Percentiles rank a stretch among this genome's conserved stretches.
Evolutionary conservation across 2,329 filamentous ascomycete species (phyloP).

Genomic region (Phialophora expanda): DNA sequence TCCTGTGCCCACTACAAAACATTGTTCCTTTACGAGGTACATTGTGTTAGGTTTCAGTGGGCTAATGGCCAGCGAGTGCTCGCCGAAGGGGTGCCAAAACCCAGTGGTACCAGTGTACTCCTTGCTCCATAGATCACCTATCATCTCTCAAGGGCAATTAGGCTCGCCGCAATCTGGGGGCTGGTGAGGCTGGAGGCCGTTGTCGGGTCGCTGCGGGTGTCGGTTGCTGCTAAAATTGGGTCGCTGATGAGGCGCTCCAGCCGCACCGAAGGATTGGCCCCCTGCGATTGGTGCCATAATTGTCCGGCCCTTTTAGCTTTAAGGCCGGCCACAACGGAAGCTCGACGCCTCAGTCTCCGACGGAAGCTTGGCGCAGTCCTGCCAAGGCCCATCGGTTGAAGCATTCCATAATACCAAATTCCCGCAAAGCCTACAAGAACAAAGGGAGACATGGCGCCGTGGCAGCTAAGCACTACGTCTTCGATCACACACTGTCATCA

Average conservation of each 20-base stretch:
- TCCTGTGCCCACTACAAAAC: too few species aligned
- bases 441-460: not conserved
- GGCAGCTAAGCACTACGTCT: not conserved
- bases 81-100: not conserved
- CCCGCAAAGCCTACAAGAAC: not conserved
- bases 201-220: not conserved
- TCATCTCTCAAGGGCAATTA: not conserved
- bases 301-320: not conserved
- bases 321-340: not conserved
- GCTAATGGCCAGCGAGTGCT: too few species aligned
- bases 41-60: too few species aligned
- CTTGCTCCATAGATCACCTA: too few species aligned
- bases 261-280: not conserved
- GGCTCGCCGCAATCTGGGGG: slow-evolving; percentile 4
- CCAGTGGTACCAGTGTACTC: too few species aligned
- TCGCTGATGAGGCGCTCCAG: not conserved
- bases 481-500: not conserved
- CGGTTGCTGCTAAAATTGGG: slow-evolving; percentile 12
- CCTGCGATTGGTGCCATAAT: not conserved
- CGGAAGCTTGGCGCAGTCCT: not conserved
- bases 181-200: slow-evolving; percentile 3
- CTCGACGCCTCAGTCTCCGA: not conserved
- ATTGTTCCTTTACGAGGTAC: too few species aligned
- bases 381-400: not conserved
- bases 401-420: not conserved